Conservation (phyloP, 73 alveolate species). For the Paraurostyla sp. region DNA sequence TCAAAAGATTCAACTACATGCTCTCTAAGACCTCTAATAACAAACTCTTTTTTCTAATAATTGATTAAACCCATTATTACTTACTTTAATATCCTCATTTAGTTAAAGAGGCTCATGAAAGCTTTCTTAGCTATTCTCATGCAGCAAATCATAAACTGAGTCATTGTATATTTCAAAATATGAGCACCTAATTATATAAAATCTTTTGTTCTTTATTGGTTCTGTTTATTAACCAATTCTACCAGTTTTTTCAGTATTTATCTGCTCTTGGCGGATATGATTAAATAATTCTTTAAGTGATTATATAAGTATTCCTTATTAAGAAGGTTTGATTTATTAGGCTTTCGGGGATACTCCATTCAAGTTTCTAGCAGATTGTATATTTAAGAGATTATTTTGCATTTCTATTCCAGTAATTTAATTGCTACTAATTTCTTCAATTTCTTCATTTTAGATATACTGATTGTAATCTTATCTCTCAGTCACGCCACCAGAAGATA, state of each 20-base stretch:
- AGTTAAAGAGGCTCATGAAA: conserved; percentile 60
- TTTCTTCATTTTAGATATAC: not conserved
- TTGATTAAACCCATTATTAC: not conserved
- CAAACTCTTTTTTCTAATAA: conserved; percentile 77
- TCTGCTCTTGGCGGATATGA: too few relatives aligned
- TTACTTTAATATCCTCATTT: conserved; percentile 71
- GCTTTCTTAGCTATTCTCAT: conserved; percentile 63
- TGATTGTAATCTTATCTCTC: too few relatives aligned
- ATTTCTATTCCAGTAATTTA: too few relatives aligned
- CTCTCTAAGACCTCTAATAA: conserved; percentile 85
- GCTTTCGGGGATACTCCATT: not conserved
- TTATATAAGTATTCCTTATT: conserved; percentile 3
- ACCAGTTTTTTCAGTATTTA: not conserved
- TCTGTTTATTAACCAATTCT: not conserved
- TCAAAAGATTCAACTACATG: conserved; percentile 78
- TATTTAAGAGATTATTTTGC: too few relatives aligned
- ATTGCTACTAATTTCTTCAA: too few relatives aligned
- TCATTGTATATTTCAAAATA: conserved; percentile 98
- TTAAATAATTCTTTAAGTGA: conserved; percentile 2
- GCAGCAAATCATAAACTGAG: conserved; percentile 93
- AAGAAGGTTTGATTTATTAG: not conserved
- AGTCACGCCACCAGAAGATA: too few relatives aligned
- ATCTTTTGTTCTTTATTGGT: not conserved
- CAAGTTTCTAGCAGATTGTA: conserved; percentile 19
- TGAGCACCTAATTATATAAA: conserved; percentile 84